phyloP scores from a whole-genome alignment of 352 stramenopile species.

The Globisporangium echinulatum region DNA sequence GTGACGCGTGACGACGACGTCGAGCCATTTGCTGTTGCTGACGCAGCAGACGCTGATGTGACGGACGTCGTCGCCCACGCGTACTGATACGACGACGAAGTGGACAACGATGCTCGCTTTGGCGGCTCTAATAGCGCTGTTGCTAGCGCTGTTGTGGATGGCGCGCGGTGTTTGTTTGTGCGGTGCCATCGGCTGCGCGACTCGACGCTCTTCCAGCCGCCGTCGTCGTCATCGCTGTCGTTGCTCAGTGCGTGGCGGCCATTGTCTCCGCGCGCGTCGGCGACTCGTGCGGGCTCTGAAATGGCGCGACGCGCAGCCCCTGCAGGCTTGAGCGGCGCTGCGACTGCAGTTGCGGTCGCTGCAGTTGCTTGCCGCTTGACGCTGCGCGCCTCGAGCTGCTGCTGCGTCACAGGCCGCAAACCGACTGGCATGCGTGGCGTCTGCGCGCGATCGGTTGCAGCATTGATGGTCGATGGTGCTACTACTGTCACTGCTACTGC shows the following conservation, averaged over 20 bases:
- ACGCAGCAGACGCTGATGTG: constrained; percentile 1
- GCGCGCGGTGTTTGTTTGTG: constrained; percentile 5
- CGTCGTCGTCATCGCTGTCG: constrained; percentile 5
- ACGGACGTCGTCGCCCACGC: constrained; percentile 10
- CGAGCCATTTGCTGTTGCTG: background rate
- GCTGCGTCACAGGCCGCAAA: constrained; percentile 12
- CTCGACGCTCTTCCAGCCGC: constrained; percentile 13
- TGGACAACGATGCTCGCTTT: background rate
- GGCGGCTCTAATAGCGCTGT: background rate
- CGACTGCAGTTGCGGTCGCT: background rate
- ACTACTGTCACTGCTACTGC: background rate
- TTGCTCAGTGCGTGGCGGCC: background rate
- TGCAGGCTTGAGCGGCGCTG: background rate
- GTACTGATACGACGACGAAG: constrained; percentile 1
- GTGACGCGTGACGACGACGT: background rate
- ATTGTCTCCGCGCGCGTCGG: background rate
- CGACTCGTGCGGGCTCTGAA: background rate
- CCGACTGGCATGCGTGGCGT: constrained; percentile 6
- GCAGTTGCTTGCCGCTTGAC: background rate
- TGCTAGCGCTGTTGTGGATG: background rate
- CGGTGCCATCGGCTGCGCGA: constrained; percentile 11
- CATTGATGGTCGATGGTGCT: background rate
- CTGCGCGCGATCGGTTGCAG: background rate
- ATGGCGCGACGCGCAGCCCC: too few species aligned
- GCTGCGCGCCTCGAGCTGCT: constrained; percentile 13